A percentile compares a stretch with the other conserved stretches of the same genome.
Evolutionary conservation across 2,329 filamentous ascomycete species (phyloP).

Genomic region (Fusarium sp.): DNA sequence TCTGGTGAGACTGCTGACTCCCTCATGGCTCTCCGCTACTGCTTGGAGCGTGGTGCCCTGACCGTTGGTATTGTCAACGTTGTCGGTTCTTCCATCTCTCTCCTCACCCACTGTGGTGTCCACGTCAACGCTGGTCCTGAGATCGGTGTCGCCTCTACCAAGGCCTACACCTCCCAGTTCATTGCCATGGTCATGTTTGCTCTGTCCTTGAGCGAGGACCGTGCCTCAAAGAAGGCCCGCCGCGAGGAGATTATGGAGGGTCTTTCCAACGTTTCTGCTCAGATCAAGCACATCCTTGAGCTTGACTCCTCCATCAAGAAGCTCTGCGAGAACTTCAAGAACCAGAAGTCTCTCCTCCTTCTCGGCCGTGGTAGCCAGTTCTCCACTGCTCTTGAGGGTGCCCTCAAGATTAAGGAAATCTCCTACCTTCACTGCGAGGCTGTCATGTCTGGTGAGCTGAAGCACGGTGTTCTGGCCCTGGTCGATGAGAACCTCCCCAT

Average conservation of each 20-base stretch:
- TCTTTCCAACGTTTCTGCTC: slow-evolving; percentile 84
- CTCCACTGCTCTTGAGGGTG: slow-evolving; percentile 96
- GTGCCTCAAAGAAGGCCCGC: slow-evolving; percentile 91
- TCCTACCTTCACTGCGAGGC: slow-evolving; percentile 99
- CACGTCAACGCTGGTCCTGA: slow-evolving; percentile 99
- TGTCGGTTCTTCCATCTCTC: slow-evolving; percentile 97
- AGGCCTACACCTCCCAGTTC: slow-evolving; percentile 99
- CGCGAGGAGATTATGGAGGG: slow-evolving; percentile 97
- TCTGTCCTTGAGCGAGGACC: slow-evolving; percentile 94
- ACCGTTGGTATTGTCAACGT: slow-evolving; percentile 99
- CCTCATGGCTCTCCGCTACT: slow-evolving; percentile 96
- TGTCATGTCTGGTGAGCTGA: slow-evolving; percentile 99
- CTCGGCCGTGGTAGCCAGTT: slow-evolving; percentile 96
- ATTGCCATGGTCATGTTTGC: slow-evolving; percentile 99
- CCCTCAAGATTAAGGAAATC: slow-evolving; percentile 99
- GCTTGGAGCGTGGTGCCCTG: slow-evolving; percentile 94
- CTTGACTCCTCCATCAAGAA: slow-evolving; percentile 95
- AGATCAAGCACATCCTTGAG: slow-evolving; percentile 92
- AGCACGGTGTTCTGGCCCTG: slow-evolving; percentile 96
- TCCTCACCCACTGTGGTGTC: slow-evolving; percentile 99
- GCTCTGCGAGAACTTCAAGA: slow-evolving; percentile 92
- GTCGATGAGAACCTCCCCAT: slow-evolving; percentile 99
- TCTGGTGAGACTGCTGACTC: slow-evolving; percentile 99
- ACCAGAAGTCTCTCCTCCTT: slow-evolving; percentile 95
- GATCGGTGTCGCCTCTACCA: slow-evolving; percentile 98